A percentile compares a stretch with the other conserved stretches of the same genome.
phyloP scores from a whole-genome alignment of 176 grass and related monocot genomes.

The Panicum miliaceum region DNA sequence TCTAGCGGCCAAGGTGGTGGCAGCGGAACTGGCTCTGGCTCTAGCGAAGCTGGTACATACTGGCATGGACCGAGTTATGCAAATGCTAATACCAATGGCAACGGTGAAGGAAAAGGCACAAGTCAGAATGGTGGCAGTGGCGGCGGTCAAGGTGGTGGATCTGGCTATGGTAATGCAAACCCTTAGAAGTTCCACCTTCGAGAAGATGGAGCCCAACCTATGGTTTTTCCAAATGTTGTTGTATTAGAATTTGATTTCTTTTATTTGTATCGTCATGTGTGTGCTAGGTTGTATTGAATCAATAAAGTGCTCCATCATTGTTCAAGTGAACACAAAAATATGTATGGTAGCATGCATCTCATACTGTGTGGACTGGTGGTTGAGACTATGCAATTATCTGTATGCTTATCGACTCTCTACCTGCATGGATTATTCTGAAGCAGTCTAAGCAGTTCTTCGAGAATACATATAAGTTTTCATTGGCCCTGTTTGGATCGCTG shows the following conservation, averaged over 20 bases:
- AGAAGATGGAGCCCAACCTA: not conserved
- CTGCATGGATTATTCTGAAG: too few relatives aligned
- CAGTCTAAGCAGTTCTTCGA: too few relatives aligned
- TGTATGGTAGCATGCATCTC: not conserved
- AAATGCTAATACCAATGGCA: conserved; percentile 17
- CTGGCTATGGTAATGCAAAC: not conserved
- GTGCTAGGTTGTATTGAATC: not conserved
- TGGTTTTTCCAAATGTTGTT: not conserved
- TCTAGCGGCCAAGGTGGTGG: conserved; percentile 22
- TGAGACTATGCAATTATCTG: not conserved
- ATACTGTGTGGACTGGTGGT: not conserved
- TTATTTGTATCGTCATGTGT: not conserved
- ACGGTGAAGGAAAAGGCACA: not conserved
- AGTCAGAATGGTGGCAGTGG: conserved; percentile 8
- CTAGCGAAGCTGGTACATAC: not conserved
- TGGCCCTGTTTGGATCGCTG: too few relatives aligned
- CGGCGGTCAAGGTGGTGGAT: conserved; percentile 11
- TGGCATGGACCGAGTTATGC: not conserved
- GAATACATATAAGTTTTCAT: too few relatives aligned
- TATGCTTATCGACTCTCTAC: too few relatives aligned
- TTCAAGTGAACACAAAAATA: not conserved
- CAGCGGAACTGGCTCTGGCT: conserved; percentile 10
- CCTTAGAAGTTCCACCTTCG: not conserved
- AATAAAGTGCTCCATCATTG: not conserved
- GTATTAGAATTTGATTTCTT: not conserved